These are phyloP conservation scores for Stylonectria norvegica DNA, from an alignment of 2,329 filamentous ascomycete genomes.

Conservation along the genomic window DNA sequence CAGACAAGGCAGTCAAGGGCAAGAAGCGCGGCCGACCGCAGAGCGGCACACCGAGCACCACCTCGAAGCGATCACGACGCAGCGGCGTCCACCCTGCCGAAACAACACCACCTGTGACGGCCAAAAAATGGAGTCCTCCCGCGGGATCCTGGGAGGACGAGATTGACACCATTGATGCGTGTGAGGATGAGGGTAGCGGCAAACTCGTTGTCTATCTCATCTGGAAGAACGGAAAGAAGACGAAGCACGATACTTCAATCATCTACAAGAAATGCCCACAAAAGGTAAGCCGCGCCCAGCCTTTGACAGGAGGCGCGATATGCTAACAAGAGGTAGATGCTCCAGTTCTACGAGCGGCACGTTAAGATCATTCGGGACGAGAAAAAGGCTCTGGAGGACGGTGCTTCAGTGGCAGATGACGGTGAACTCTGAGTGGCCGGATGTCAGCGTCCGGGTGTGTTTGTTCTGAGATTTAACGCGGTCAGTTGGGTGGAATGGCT, in stretches of 20 bases:
- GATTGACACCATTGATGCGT: conserved; percentile 67
- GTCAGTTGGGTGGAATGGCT: too few relatives aligned
- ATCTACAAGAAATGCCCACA: conserved; percentile 77
- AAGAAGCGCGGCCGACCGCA: conserved; percentile 58
- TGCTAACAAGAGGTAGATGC: conserved; percentile 43
- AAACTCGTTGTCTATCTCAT: conserved; percentile 65
- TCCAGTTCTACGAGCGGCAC: conserved; percentile 57
- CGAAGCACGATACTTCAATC: conserved; percentile 64
- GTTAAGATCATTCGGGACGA: conserved; percentile 50
- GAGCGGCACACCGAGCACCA: conserved; percentile 34
- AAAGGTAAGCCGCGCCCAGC: conserved; percentile 53
- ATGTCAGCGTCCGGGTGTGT: background rate
- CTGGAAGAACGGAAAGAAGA: conserved; percentile 72
- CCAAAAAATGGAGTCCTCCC: conserved; percentile 61
- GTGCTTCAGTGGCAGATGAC: too few relatives aligned
- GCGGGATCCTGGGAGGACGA: conserved; percentile 74
- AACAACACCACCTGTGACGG: conserved; percentile 45
- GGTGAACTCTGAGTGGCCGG: too few relatives aligned
- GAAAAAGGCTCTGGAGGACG: conserved; percentile 21
- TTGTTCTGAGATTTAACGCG: too few relatives aligned
- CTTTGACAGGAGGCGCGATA: background rate
- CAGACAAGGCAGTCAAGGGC: conserved; percentile 45
- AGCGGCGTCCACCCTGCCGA: conserved; percentile 49
- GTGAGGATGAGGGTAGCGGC: conserved; percentile 60
- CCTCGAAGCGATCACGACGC: conserved; percentile 44